Evolutionary conservation across 2,329 filamentous ascomycete genomes (phyloP).

Genomic region (Bipolaris zeicola): DNA sequence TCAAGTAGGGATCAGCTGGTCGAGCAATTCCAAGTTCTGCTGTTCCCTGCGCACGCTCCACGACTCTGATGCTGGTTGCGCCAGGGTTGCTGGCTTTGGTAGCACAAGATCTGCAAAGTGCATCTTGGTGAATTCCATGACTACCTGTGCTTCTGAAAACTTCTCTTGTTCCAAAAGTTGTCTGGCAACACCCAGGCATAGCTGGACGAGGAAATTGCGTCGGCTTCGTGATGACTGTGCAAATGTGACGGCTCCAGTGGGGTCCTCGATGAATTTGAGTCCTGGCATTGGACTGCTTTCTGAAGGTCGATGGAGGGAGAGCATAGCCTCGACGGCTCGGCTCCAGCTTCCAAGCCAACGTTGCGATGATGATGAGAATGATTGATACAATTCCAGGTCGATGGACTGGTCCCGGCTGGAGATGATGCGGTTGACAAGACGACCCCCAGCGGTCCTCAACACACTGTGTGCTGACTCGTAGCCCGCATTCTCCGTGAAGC

Average conservation of each 20-base stretch:
- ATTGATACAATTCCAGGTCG: conserved; percentile 28
- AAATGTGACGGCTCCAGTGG: conserved; percentile 22
- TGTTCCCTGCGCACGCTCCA: conserved; percentile 19
- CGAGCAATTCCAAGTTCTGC: conserved; percentile 34
- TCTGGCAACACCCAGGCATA: conserved; percentile 40
- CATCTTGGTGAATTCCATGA: conserved; percentile 37
- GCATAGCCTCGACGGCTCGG: conserved; percentile 31
- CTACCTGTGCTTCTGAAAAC: conserved; percentile 35
- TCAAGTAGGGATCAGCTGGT: conserved; percentile 33
- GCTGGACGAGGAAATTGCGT: conserved; percentile 34
- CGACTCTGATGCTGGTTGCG: conserved; percentile 1
- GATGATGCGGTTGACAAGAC: conserved; percentile 35
- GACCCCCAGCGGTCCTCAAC: conserved; percentile 31
- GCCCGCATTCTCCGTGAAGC: conserved; percentile 19
- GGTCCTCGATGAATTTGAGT: conserved; percentile 33
- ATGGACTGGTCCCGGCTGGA: conserved; percentile 10
- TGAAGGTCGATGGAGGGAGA: conserved; percentile 41
- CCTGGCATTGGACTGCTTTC: conserved; percentile 24
- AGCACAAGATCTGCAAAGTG: conserved; percentile 42
- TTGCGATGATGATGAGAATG: conserved; percentile 28
- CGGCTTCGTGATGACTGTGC: conserved; percentile 16
- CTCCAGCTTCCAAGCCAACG: conserved; percentile 33
- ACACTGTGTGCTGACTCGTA: conserved; percentile 12
- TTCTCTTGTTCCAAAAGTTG: conserved; percentile 37
- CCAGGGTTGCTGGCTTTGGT: conserved; percentile 12